Evolutionary conservation across 441 rosid genomes (phyloP).

Genomic region (Erodium trifolium): DNA sequence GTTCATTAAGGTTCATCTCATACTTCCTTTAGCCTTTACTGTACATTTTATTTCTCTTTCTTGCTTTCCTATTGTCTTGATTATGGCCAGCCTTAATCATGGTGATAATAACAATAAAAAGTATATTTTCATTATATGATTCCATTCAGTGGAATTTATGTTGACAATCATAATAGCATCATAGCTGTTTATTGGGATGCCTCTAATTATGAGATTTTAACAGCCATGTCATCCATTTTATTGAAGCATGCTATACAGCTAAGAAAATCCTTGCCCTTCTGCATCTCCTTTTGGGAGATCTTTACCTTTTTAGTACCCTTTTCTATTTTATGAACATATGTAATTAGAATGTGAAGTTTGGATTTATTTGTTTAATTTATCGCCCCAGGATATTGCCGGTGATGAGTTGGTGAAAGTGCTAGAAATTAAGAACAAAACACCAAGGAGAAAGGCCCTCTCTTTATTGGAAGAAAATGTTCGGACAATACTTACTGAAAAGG

Average conservation of each 20-base stretch:
- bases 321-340: conserved; percentile 3
- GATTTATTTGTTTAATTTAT: conserved; percentile 16
- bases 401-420: conserved; percentile 64
- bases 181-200: background rate
- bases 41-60: background rate
- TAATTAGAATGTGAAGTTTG: background rate
- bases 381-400: conserved; percentile 74
- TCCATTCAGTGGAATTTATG: background rate
- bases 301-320: background rate
- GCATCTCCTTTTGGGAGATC: background rate
- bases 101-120: background rate
- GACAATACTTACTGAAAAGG: conserved; percentile 72
- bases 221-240: background rate
- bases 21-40: conserved; percentile 2
- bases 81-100: background rate
- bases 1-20: background rate
- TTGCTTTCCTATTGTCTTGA: background rate
- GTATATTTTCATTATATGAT: background rate
- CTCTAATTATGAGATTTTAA: background rate
- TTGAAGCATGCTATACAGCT: background rate
- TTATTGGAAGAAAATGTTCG: conserved; percentile 78
- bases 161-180: background rate
- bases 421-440: conserved; percentile 71
- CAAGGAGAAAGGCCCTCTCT: conserved; percentile 81
- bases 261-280: background rate